Percentiles rank a stretch among this genome's conserved stretches.
phyloP scores from a whole-genome alignment of 441 rosid genomes.

The Euphorbia celastroides region DNA sequence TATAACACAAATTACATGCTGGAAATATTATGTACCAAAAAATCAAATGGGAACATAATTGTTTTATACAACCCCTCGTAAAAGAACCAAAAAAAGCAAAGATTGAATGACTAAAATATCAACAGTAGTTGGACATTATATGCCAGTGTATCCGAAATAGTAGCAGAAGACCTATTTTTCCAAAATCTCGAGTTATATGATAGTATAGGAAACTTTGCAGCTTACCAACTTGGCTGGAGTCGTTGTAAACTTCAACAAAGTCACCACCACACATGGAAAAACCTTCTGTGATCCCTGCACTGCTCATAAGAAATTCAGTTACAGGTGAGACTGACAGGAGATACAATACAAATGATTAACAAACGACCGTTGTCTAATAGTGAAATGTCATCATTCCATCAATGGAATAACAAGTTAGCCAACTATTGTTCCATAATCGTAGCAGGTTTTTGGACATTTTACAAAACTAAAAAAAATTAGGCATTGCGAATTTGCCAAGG shows the following conservation, averaged over 20 bases:
- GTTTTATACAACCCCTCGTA: neutral
- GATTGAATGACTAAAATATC: neutral
- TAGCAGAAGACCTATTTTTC: neutral
- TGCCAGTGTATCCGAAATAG: too few relatives aligned
- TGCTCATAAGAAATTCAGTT: slow-evolving; percentile 29
- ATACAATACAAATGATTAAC: slow-evolving; percentile 5
- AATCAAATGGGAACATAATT: neutral
- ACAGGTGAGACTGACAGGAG: neutral
- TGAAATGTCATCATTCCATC: neutral
- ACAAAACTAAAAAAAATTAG: neutral
- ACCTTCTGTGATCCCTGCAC: slow-evolving; percentile 98
- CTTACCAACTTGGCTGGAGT: slow-evolving; percentile 78
- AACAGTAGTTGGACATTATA: neutral
- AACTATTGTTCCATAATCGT: neutral
- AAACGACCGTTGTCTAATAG: neutral
- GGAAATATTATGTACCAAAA: neutral
- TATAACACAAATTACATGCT: neutral
- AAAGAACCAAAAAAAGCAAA: neutral
- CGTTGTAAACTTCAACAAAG: slow-evolving; percentile 91
- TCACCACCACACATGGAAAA: slow-evolving; percentile 99
- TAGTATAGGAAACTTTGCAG: neutral
- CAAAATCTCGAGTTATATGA: neutral
- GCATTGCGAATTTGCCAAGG: neutral
- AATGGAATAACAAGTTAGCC: neutral
- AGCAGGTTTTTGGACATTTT: neutral